These are phyloP conservation scores for Cocos nucifera DNA, from an alignment of 176 grass and related monocot genomes.

Conservation along the genomic window DNA sequence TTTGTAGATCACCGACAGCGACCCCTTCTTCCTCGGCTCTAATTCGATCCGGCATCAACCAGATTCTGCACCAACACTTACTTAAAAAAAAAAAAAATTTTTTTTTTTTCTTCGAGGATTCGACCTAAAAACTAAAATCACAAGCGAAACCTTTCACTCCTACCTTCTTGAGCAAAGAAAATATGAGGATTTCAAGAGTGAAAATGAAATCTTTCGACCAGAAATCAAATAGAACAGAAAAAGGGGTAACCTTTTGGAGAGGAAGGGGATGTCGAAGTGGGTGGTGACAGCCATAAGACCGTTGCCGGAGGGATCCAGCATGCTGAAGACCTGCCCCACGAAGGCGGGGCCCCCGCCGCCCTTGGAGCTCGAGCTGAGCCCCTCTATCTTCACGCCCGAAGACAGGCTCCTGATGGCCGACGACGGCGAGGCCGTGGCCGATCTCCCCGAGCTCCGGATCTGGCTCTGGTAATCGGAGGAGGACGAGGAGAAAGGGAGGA, in stretches of 20 bases:
- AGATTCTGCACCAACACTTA: too few species aligned
- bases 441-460: background rate
- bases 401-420: conserved; percentile 28
- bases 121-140: background rate
- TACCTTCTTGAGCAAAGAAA: too few species aligned
- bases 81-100: too few species aligned
- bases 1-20: too few species aligned
- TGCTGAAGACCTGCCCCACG: conserved; percentile 89
- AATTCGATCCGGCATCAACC: too few species aligned
- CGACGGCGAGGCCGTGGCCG: background rate
- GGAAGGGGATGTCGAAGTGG: conserved; percentile 76
- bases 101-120: too few species aligned
- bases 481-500: conserved; percentile 1
- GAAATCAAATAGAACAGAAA: background rate
- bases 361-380: conserved; percentile 21
- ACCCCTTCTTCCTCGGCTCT: too few species aligned
- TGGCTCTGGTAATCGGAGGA: conserved; percentile 8
- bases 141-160: too few species aligned
- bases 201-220: too few species aligned
- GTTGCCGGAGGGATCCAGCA: conserved; percentile 93
- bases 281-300: conserved; percentile 87
- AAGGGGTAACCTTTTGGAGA: conserved; percentile 45
- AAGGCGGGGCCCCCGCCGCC: conserved; percentile 50
- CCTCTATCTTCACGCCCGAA: conserved; percentile 31
- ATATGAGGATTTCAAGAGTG: too few species aligned